Evolutionary conservation across 2,329 filamentous ascomycete genomes (phyloP).

Genomic region (Ascochyta clinopodiicola): DNA sequence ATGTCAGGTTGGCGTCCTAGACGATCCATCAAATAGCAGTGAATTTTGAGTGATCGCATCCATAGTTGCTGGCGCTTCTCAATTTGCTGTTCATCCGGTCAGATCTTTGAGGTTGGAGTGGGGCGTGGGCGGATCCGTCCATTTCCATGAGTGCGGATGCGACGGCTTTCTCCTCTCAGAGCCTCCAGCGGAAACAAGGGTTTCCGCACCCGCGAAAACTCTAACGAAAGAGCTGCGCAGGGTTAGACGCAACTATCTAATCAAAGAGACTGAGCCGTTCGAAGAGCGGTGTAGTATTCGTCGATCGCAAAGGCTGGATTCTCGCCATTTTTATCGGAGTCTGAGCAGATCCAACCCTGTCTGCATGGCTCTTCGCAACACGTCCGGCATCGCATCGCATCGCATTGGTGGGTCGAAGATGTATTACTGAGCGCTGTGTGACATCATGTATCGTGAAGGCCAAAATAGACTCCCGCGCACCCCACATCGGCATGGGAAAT

Average conservation of each 20-base stretch:
- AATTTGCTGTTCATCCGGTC: constrained; percentile 15
- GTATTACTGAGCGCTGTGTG: constrained; percentile 16
- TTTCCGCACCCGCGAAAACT: background rate
- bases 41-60: background rate
- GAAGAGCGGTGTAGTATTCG: constrained; percentile 22
- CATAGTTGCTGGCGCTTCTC: constrained; percentile 18
- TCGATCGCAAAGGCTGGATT: constrained; percentile 1
- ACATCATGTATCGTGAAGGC: constrained; percentile 34
- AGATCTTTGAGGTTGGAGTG: constrained; percentile 15
- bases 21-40: too few relatives aligned
- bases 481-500: constrained; percentile 15
- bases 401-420: constrained; percentile 8
- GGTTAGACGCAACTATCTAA: background rate
- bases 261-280: background rate
- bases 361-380: background rate
- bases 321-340: background rate
- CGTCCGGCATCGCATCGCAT: background rate
- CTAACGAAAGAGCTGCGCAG: background rate
- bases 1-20: background rate
- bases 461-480: constrained; percentile 13
- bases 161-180: constrained; percentile 23
- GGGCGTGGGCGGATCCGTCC: constrained; percentile 11
- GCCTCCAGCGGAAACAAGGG: background rate
- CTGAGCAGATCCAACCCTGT: background rate
- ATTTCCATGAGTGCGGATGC: constrained; percentile 11